Evolutionary conservation across 2,329 filamentous ascomycete genomes (phyloP).

Genomic region (Plectosphaerella cucumerina): DNA sequence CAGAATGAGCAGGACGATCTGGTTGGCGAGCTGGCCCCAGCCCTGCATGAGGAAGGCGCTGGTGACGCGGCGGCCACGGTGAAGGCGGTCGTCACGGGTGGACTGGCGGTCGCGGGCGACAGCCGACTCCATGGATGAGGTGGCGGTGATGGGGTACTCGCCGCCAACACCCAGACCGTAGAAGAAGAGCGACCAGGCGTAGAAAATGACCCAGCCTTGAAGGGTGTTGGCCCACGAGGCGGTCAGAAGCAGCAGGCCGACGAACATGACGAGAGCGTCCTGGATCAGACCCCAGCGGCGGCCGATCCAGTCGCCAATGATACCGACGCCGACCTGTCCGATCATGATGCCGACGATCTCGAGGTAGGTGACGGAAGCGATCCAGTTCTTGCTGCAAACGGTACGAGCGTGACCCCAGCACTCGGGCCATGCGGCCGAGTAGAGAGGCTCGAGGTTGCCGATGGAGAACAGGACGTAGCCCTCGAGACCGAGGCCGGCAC

Average conservation of each 20-base stretch:
- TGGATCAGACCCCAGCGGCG: conserved; percentile 95
- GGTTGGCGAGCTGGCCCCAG: conserved; percentile 95
- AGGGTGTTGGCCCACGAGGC: conserved; percentile 83
- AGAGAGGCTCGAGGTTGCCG: conserved; percentile 83
- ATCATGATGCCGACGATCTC: conserved; percentile 95
- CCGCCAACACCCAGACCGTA: conserved; percentile 64
- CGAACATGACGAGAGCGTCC: conserved; percentile 88
- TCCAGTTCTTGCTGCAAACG: conserved; percentile 75
- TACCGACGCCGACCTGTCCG: conserved; percentile 82
- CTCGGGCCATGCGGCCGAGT: conserved; percentile 66
- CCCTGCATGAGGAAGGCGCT: conserved; percentile 97
- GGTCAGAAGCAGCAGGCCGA: conserved; percentile 88
- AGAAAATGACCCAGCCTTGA: conserved; percentile 96
- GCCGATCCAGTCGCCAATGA: conserved; percentile 70
- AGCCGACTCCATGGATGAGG: conserved; percentile 88
- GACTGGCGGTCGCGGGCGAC: conserved; percentile 83
- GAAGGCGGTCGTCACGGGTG: conserved; percentile 86
- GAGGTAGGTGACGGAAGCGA: conserved; percentile 80
- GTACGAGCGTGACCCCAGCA: conserved; percentile 67
- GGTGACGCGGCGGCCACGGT: conserved; percentile 93
- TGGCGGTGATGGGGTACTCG: conserved; percentile 96
- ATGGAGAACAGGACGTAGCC: conserved; percentile 97
- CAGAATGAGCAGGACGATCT: conserved; percentile 80
- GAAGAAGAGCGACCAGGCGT: conserved; percentile 91
- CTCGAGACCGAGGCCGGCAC: conserved; percentile 87